Evolutionary conservation across 2,329 filamentous ascomycete species (phyloP).

Genomic region (Clonostachys rhizophaga): DNA sequence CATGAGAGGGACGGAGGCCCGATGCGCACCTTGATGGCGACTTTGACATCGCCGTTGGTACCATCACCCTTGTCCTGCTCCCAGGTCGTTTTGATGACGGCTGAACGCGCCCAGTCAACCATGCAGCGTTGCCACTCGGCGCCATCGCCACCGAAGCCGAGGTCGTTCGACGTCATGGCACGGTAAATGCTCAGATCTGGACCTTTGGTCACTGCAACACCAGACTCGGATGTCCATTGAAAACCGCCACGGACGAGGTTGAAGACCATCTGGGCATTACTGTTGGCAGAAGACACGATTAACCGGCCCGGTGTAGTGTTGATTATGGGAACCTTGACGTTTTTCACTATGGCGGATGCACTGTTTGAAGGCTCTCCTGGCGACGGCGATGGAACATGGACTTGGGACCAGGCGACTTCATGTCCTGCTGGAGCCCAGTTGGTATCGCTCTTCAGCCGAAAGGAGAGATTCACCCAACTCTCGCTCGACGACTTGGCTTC

Average conservation of each 20-base stretch:
- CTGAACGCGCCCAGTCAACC: conserved; percentile 37
- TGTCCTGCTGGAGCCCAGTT: conserved; percentile 48
- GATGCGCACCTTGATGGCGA: conserved; percentile 47
- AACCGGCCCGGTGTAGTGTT: conserved; percentile 5
- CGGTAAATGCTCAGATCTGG: conserved; percentile 51
- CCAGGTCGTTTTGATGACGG: conserved; percentile 34
- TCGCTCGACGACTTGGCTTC: conserved; percentile 10
- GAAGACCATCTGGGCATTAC: conserved; percentile 31
- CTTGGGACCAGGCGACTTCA: conserved; percentile 51
- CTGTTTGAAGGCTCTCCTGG: background rate
- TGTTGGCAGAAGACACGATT: background rate
- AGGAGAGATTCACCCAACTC: conserved; percentile 37
- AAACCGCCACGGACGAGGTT: conserved; percentile 37
- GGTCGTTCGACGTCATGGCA: conserved; percentile 62
- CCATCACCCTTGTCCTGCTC: conserved; percentile 25
- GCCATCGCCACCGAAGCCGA: conserved; percentile 6
- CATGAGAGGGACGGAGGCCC: conserved; percentile 58
- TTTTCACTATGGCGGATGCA: too few species aligned
- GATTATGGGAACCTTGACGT: background rate
- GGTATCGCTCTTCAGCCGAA: conserved; percentile 34
- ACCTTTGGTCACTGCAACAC: conserved; percentile 28
- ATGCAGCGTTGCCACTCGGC: conserved; percentile 49
- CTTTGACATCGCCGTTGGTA: conserved; percentile 14
- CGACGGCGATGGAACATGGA: conserved; percentile 21
- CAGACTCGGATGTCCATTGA: conserved; percentile 29